Percentiles rank a stretch among this genome's conserved stretches.
Evolutionary conservation across 106 monocot species (phyloP).

Genomic region (Dendrobium huoshanense): DNA sequence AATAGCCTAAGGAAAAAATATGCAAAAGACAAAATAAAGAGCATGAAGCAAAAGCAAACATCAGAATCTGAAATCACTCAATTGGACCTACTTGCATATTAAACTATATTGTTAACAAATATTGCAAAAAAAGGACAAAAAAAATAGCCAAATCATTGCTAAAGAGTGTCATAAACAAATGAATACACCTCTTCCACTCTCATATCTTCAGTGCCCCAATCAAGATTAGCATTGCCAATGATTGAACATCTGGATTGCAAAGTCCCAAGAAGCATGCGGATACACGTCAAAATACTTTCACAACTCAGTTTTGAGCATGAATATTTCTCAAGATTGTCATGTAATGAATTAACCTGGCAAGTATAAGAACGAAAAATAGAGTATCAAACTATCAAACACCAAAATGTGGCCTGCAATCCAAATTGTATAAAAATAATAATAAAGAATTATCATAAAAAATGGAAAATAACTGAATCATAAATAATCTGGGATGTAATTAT

Average conservation of each 20-base stretch:
- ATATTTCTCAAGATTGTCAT: slow-evolving; percentile 29
- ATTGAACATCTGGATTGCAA: slow-evolving; percentile 14
- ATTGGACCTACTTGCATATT: not conserved
- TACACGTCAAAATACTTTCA: slow-evolving; percentile 31
- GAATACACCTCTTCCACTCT: slow-evolving; percentile 32
- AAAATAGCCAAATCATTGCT: not conserved
- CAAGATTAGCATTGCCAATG: slow-evolving; percentile 12
- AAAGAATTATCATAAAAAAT: not conserved
- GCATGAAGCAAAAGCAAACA: too few species aligned
- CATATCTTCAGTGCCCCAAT: slow-evolving; percentile 3
- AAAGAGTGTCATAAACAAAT: not conserved
- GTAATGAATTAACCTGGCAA: slow-evolving; percentile 31
- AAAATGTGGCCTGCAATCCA: not conserved
- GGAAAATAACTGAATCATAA: not conserved
- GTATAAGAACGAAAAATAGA: slow-evolving; percentile 4
- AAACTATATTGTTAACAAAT: not conserved
- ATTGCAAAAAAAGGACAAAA: not conserved
- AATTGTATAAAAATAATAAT: not conserved
- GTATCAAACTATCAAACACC: not conserved
- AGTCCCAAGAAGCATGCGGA: slow-evolving; percentile 36
- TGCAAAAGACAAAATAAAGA: too few species aligned
- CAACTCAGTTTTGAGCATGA: slow-evolving; percentile 14
- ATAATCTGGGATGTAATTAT: not conserved
- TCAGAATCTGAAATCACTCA: too few species aligned
- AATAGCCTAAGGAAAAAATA: too few species aligned